Conservation (phyloP, 495 filamentous ascomycete species). For the Aspergillus cavernicola region DNA sequence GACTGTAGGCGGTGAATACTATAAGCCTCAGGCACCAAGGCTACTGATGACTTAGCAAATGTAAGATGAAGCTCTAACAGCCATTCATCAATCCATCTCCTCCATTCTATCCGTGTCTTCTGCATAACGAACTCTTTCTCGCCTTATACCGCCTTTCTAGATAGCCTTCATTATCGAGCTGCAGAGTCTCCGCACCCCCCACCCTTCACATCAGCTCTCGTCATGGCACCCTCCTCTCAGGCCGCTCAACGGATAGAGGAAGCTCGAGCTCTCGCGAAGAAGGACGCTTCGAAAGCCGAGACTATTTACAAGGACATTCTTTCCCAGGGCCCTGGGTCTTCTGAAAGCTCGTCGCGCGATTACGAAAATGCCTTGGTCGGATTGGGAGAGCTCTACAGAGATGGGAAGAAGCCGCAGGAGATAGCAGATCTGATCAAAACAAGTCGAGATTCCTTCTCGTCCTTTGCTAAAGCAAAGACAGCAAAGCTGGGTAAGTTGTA, state of each 20-base stretch:
- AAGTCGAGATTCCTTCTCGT: conserved; percentile 85
- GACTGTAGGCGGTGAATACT: conserved; percentile 19
- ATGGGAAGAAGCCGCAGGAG: conserved; percentile 81
- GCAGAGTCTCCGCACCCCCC: neutral
- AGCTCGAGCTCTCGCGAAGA: conserved; percentile 77
- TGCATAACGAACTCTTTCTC: neutral
- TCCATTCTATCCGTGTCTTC: conserved; percentile 6
- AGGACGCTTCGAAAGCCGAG: conserved; percentile 75
- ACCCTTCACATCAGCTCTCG: conserved; percentile 14
- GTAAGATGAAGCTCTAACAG: conserved; percentile 16
- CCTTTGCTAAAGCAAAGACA: conserved; percentile 98
- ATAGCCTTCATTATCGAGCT: neutral
- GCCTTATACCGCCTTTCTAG: neutral
- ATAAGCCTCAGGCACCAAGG: neutral
- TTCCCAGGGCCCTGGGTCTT: conserved; percentile 74
- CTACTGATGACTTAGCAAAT: conserved; percentile 1
- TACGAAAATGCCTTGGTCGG: conserved; percentile 72
- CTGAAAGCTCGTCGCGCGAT: conserved; percentile 78
- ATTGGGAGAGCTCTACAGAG: conserved; percentile 87
- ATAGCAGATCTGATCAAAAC: conserved; percentile 88
- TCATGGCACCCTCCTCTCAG: conserved; percentile 50
- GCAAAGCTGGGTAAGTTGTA: conserved; percentile 80
- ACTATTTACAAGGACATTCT: conserved; percentile 83
- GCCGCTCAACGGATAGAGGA: conserved; percentile 67
- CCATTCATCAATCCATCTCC: conserved; percentile 9